Evolutionary conservation across 208 protist species (phyloP).

Genomic region (Strigomonas culicis): DNA sequence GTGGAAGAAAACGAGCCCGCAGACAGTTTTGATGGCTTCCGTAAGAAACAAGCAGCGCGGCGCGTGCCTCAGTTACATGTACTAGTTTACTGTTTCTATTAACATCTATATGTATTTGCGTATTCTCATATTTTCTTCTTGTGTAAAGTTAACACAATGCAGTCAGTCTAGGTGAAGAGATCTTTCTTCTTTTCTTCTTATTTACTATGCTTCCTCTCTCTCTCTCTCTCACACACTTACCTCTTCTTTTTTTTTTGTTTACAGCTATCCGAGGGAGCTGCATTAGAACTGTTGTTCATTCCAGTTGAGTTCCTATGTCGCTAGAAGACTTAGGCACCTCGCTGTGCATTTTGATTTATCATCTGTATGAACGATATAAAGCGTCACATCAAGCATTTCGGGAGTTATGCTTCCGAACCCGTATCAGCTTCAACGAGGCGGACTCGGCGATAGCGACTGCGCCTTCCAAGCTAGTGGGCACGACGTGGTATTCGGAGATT

Average conservation of each 20-base stretch:
- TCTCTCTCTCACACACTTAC: not conserved
- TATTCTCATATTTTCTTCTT: not conserved
- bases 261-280: too few species aligned
- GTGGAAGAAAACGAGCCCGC: constrained; percentile 59
- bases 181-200: not conserved
- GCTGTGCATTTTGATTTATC: constrained; percentile 59
- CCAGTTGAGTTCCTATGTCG: constrained; percentile 3
- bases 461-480: constrained; percentile 20
- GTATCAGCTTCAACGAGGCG: constrained; percentile 6
- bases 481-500: constrained; percentile 55
- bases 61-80: too few species aligned
- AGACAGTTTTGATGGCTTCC: not conserved
- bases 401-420: constrained; percentile 54
- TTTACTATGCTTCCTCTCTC: not conserved
- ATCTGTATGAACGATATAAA: constrained; percentile 46
- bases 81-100: constrained; percentile 2
- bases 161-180: not conserved
- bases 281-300: not conserved
- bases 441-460: constrained; percentile 6
- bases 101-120: too few species aligned
- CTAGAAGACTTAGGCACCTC: constrained; percentile 54
- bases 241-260: not conserved
- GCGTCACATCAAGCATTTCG: constrained; percentile 23
- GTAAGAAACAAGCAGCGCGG: not conserved
- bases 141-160: not conserved